Base-by-base conservation (phyloP, 345 rosid species). In the Salix dunnii region DNA sequence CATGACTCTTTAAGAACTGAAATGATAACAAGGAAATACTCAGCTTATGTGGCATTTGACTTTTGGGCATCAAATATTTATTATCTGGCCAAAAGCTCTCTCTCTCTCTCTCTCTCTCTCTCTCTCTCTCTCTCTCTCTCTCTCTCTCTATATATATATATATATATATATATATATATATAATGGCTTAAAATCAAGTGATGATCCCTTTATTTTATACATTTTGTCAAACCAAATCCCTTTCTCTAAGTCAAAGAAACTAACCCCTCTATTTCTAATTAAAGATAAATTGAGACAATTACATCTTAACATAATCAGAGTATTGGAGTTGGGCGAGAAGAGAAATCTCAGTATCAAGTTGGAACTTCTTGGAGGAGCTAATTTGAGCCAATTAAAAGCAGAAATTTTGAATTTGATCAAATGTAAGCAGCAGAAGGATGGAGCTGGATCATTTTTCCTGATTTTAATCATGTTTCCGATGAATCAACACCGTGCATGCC, bases 11-110 rank as follows among this genome's bases (percentile, higher is more conserved):
- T 2, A 33, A 1, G 12, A 31, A 66, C 7, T 66, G 40, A 66
- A 5, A 66, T n/a, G n/a, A 55, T n/a, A 18, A 33, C 23, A 14
- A 1, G 16, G 43, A 35, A 38, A 36, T 36, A 25, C 28, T 67
- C 28, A 23, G 76, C 67, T 40, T 67, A 73, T n/a, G 65, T 58
- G 75, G 66, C 75, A 3, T 6, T 48, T 36, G 36, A 25, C 35
- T 38, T 60, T 60, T 10, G 13, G 40, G 38, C 33, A 25, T 1
- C 23, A 38, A 38, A 40, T 3, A 8, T 9, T 1, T 55, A 40
- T 12, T 10, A 12, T 3, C 43, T 11, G 43, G 11, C 0, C 1
- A 36, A 36, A 36, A 6, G 38, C 38, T 6, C 38, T 35, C 38
- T 36, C 38, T 36, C 38, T 35, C 7, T 35, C 38, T 33, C 35